These are phyloP conservation scores for Helenozyma rhizophorensis DNA, from an alignment of 805 yeast species.

Conservation along the genomic window DNA sequence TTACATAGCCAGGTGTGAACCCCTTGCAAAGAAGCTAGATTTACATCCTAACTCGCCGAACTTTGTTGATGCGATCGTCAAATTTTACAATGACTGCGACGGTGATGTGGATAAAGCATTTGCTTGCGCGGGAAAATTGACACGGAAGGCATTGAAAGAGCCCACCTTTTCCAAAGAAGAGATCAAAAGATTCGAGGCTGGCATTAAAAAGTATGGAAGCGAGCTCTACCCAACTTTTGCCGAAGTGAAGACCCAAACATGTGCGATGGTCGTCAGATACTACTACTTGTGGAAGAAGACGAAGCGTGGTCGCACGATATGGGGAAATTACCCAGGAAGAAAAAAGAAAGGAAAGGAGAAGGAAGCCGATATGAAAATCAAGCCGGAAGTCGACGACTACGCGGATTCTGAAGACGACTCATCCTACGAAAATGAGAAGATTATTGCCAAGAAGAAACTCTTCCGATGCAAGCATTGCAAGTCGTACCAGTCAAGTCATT, in stretches of 20 bases:
- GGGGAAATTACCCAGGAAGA: conserved; percentile 81
- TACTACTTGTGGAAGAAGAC: conserved; percentile 94
- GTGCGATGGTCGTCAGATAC: conserved; percentile 77
- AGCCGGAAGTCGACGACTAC: conserved; percentile 36
- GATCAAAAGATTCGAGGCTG: conserved; percentile 64
- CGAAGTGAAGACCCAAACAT: conserved; percentile 67
- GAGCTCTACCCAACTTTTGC: conserved; percentile 72
- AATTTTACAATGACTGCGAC: conserved; percentile 45
- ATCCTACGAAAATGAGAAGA: conserved; percentile 55
- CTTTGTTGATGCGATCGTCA: conserved; percentile 70
- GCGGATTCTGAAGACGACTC: conserved; percentile 72
- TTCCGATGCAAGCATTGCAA: conserved; percentile 73
- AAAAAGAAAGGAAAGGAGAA: conserved; percentile 36
- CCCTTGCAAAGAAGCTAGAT: conserved; percentile 51
- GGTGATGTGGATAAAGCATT: conserved; percentile 54
- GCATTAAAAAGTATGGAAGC: conserved; percentile 67
- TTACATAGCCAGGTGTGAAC: conserved; percentile 52
- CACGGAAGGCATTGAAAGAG: conserved; percentile 61
- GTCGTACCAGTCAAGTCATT: conserved; percentile 49
- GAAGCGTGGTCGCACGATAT: conserved; percentile 62
- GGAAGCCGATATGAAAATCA: conserved; percentile 11
- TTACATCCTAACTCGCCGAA: conserved; percentile 69
- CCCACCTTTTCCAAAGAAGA: conserved; percentile 73
- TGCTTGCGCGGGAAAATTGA: conserved; percentile 39
- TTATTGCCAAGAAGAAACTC: conserved; percentile 30